Evolutionary conservation across 2,329 filamentous ascomycete species (phyloP), one percentile per base, ranked within the genome.

Genomic region (Ophiostoma sp.): DNA sequence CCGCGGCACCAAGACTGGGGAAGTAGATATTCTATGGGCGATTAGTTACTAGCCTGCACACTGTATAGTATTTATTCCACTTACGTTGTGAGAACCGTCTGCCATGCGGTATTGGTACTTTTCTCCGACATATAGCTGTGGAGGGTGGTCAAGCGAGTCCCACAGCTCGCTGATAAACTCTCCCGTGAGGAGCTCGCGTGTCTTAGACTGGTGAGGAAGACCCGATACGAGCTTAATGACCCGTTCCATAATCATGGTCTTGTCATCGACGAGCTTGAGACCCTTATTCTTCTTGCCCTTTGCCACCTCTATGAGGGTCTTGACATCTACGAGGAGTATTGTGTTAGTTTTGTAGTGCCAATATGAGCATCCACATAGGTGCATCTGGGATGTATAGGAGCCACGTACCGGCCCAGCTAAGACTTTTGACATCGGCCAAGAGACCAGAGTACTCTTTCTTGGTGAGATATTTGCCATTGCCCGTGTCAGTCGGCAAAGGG

Each of bases 221-320:
- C 84, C 85, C 15, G 88, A 84, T 5, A 92, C 89, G 20, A 93
- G 82, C 80, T 89, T 86, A 72, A 93, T 92, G 5, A 90, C 83
- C 8, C 86, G 83, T 78, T 93, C 90, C 87, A 93, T 91, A 64
- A 92, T 81, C 83, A 92, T 90, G 1, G 88, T 90, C 79, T 90
- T 91, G 80, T 94, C 92, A 75, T 94, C 89, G 5, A 87, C 79
- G 13, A 89, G 81, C 67, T 86, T 81, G 71, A 84, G 83, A 0
- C 90, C 88, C 74, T 86, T 89, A 41, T 88, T 57, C 10, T 27
- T 57, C 52, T 57, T 57, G 52, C 10, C 15, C 23, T 57, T 57
- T 57, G 52, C 52, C n/a, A 27, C 52, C 23, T 57, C 52, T 7
- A 57, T 3, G 13, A 57, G 52, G 23, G 52, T 57, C n/a, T 57